Percentiles rank a stretch among this genome's conserved stretches.
These are phyloP conservation scores for Clohesyomyces aquaticus DNA, from an alignment of 495 filamentous ascomycete species.

Conservation along the genomic window DNA sequence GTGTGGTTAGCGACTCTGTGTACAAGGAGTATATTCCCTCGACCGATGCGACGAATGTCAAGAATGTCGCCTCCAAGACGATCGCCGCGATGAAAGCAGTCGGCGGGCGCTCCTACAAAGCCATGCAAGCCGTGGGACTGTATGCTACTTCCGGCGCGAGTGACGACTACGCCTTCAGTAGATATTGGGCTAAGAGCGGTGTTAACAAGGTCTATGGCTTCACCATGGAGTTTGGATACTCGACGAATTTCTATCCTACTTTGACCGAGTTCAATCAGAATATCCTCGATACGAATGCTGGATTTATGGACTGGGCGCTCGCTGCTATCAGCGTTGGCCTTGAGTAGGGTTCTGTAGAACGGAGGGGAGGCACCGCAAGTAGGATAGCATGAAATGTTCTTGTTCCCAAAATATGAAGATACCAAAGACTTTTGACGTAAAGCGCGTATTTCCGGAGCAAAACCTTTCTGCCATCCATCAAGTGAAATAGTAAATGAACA, in stretches of 20 bases:
- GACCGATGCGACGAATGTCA: constrained; percentile 37
- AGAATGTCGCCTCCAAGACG: constrained; percentile 35
- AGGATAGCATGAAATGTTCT: too few relatives aligned
- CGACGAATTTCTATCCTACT: constrained; percentile 51
- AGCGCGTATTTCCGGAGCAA: too few relatives aligned
- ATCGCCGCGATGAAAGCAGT: constrained; percentile 43
- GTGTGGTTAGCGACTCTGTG: constrained; percentile 40
- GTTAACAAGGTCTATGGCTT: constrained; percentile 49
- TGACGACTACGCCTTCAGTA: constrained; percentile 48
- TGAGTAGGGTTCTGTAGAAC: too few relatives aligned
- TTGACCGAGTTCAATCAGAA: constrained; percentile 44
- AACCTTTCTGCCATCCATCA: too few relatives aligned
- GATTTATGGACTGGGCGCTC: constrained; percentile 55
- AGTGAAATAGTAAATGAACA: too few relatives aligned
- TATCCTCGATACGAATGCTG: constrained; percentile 47
- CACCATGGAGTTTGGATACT: constrained; percentile 52
- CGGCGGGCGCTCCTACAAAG: constrained; percentile 41
- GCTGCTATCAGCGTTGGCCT: too few relatives aligned
- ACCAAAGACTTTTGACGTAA: too few relatives aligned
- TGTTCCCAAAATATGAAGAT: too few relatives aligned
- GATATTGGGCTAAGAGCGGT: constrained; percentile 39
- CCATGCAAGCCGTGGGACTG: constrained; percentile 44
- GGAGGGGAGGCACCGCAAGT: too few relatives aligned
- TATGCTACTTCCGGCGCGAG: constrained; percentile 48
- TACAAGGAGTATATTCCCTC: constrained; percentile 53